Percentiles rank a stretch among this genome's conserved stretches.
phyloP scores from a whole-genome alignment of 768 basidiomycete species.

The Chalciporus chontae region DNA sequence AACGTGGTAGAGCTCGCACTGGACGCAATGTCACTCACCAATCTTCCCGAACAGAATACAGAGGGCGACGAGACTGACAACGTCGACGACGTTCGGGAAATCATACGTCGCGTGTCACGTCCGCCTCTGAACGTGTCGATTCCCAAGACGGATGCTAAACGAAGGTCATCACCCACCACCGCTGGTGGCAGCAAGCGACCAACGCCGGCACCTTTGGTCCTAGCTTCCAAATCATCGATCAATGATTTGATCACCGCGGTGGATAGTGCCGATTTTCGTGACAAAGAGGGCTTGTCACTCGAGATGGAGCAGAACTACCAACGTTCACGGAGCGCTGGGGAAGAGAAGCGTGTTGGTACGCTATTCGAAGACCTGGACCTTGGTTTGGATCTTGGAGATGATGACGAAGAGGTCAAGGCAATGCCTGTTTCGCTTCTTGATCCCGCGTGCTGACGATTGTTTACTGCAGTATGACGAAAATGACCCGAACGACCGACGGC shows the following conservation, averaged over 20 bases:
- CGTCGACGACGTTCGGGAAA: slow-evolving; percentile 32
- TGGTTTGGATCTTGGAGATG: slow-evolving; percentile 39
- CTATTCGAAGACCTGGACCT: slow-evolving; percentile 46
- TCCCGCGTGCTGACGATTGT: slow-evolving; percentile 13
- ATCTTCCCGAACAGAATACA: slow-evolving; percentile 22
- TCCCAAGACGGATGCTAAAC: slow-evolving; percentile 36
- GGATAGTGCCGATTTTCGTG: slow-evolving; percentile 9
- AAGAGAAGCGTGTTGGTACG: slow-evolving; percentile 44
- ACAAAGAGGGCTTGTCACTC: slow-evolving; percentile 18
- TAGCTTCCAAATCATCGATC: slow-evolving; percentile 38
- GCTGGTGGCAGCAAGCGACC: slow-evolving; percentile 36
- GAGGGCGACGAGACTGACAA: slow-evolving; percentile 32
- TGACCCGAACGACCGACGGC: slow-evolving; percentile 70
- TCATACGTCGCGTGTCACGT: slow-evolving; percentile 40
- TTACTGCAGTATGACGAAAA: slow-evolving; percentile 55
- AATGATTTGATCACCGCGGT: slow-evolving; percentile 28
- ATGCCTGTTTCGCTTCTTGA: slow-evolving; percentile 6
- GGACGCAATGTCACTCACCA: slow-evolving; percentile 38
- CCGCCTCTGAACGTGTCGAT: slow-evolving; percentile 33
- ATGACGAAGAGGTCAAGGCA: slow-evolving; percentile 39
- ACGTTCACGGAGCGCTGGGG: slow-evolving; percentile 32
- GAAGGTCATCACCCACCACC: slow-evolving; percentile 35
- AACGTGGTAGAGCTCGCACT: slow-evolving; percentile 53
- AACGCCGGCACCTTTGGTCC: slow-evolving; percentile 55
- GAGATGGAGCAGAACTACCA: slow-evolving; percentile 30